Conservation (phyloP, 179 eudicot species). For the Camellia oleifera region DNA sequence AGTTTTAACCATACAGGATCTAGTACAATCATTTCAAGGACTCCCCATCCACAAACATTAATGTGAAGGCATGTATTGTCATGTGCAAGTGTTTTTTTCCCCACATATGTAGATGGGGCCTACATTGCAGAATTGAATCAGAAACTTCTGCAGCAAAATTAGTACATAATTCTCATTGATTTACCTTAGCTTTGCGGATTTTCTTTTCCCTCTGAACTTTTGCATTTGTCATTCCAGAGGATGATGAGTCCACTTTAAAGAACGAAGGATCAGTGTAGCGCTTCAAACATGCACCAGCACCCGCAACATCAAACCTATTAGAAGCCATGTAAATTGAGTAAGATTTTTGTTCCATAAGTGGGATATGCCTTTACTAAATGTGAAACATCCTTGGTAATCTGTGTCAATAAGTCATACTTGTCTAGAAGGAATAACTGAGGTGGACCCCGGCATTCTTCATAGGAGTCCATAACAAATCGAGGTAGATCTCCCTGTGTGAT, state of each 20-base stretch:
- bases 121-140: too few relatives aligned
- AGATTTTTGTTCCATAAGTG: neutral
- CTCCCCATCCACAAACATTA: too few relatives aligned
- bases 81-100: too few relatives aligned
- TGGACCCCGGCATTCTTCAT: constrained; percentile 96
- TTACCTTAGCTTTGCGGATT: constrained; percentile 79
- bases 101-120: too few relatives aligned
- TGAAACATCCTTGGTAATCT: neutral
- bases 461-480: constrained; percentile 93
- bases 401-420: constrained; percentile 50
- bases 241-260: constrained; percentile 58
- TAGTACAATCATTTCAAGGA: too few relatives aligned
- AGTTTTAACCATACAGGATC: too few relatives aligned
- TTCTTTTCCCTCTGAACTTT: constrained; percentile 83
- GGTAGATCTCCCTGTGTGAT: constrained; percentile 76
- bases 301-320: constrained; percentile 93
- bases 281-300: constrained; percentile 96
- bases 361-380: neutral
- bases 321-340: neutral
- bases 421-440: constrained; percentile 93
- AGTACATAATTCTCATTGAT: neutral
- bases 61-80: too few relatives aligned
- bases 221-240: constrained; percentile 41
- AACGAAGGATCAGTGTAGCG: constrained; percentile 97
- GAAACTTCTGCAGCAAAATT: too few relatives aligned